Evolutionary conservation across 2,329 filamentous ascomycete species (phyloP).

Genomic region (Sarocladium kiliense): DNA sequence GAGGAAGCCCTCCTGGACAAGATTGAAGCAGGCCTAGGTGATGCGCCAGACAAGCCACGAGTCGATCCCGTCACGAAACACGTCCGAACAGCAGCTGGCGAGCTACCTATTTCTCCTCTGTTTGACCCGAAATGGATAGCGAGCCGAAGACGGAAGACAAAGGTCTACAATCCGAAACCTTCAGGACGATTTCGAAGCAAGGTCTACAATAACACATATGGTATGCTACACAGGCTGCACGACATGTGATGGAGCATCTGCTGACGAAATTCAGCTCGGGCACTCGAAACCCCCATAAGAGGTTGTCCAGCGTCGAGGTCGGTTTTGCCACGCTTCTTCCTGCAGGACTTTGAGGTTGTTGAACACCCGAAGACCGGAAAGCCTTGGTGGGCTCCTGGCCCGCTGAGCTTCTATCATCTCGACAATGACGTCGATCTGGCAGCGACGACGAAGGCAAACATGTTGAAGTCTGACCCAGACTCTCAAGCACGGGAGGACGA

Average conservation of each 20-base stretch:
- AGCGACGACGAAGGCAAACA: constrained; percentile 4
- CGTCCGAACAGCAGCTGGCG: constrained; percentile 38
- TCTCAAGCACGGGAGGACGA: background rate
- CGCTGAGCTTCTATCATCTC: constrained; percentile 21
- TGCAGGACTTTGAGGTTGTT: constrained; percentile 56
- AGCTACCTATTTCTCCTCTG: constrained; percentile 49
- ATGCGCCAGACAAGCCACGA: constrained; percentile 21
- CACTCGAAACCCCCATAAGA: constrained; percentile 57
- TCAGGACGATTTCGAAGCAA: constrained; percentile 49
- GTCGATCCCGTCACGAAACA: constrained; percentile 37
- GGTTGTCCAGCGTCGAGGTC: constrained; percentile 43
- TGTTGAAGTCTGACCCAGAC: background rate
- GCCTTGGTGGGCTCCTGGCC: constrained; percentile 53
- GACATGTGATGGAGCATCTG: background rate
- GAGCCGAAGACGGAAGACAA: constrained; percentile 36
- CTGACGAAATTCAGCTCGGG: constrained; percentile 42
- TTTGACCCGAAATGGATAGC: constrained; percentile 46
- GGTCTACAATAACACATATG: constrained; percentile 59
- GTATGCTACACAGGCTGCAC: constrained; percentile 30
- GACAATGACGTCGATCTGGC: constrained; percentile 13
- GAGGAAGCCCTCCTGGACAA: constrained; percentile 23
- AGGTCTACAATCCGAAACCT: constrained; percentile 25
- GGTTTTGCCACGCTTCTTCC: constrained; percentile 54
- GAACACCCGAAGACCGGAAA: constrained; percentile 46
- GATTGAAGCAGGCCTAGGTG: constrained; percentile 25